Evolutionary conservation across 2,329 filamentous ascomycete species (phyloP), one percentile per base, ranked within the genome.

Genomic region (Aspergillus transmontanensis): DNA sequence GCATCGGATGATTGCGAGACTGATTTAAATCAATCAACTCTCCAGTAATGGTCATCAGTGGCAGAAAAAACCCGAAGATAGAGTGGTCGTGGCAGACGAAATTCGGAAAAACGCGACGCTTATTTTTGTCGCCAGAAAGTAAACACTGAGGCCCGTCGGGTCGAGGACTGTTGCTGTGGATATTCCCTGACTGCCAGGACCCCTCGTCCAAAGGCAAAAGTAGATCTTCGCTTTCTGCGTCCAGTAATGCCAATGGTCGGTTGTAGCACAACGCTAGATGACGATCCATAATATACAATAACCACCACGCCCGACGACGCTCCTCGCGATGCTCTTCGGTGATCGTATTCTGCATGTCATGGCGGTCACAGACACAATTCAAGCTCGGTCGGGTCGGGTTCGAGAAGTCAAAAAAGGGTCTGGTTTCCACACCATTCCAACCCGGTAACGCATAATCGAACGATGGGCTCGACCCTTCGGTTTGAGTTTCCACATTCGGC

Each of bases 181-280:
- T 93, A 64, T 94, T 90, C 54, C 93, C 93, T 64, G 88, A 89
- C 79, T 97, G 93, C 90, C 92, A 97, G 58, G 89, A 85, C 6
- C 86, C 89, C 74, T 97, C 94, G 74, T 95, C 90, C 80, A 97
- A 89, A n/a, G 94, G 94, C 71, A 94, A 90, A 63, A 92, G 80
- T 55, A 97, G 84, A 32, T 89, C 89, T 66, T 93, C 90, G 76
- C 94, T 97, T 79, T 97, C 93, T 51, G 91, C 87, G 73, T 97
- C 94, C 54, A 96, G 87, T 45, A 97, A 84, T 72, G 93, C 94
- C 16, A 97, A 83, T 0, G 94, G 94, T 54, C 92, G 87, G 76
- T 97, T 97, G 79, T 96, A 97, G 83, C 93, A 97, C 11, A 97
- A 82, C 0, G 93, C 92, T 46, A 97, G 82, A 79, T 97, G 94